A percentile compares a stretch with the other conserved stretches of the same genome.
Conservation (phyloP, 352 stramenopile genomes). For the Phytophthora tubulina region DNA sequence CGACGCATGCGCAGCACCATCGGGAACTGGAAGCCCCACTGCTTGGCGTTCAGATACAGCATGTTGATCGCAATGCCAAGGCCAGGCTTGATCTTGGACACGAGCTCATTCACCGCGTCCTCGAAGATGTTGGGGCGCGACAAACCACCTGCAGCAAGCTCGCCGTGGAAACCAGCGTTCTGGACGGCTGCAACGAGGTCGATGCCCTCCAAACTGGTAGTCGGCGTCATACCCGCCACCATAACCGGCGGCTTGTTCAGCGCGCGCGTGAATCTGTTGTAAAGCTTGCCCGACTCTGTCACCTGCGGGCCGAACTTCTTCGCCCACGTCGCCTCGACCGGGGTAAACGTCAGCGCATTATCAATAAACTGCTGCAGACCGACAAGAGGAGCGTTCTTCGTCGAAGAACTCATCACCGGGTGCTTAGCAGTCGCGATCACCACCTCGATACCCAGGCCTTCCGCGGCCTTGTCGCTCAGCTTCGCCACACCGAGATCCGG, state of each 20-base stretch:
- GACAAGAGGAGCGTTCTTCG: slow-evolving; percentile 40
- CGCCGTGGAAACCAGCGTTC: slow-evolving; percentile 84
- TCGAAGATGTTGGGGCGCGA: slow-evolving; percentile 81
- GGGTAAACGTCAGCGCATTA: slow-evolving; percentile 10
- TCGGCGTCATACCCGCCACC: slow-evolving; percentile 88
- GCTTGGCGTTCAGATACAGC: slow-evolving; percentile 90
- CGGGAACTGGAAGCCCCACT: slow-evolving; percentile 92
- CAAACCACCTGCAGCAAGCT: slow-evolving; percentile 82
- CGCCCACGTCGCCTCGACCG: slow-evolving; percentile 52
- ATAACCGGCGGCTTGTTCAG: slow-evolving; percentile 86
- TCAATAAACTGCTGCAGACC: slow-evolving; percentile 60
- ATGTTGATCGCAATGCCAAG: slow-evolving; percentile 88
- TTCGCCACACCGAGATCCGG: slow-evolving; percentile 66
- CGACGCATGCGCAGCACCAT: slow-evolving; percentile 87
- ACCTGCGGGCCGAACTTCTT: slow-evolving; percentile 61
- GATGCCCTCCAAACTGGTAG: slow-evolving; percentile 82
- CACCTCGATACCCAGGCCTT: slow-evolving; percentile 65
- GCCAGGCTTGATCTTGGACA: slow-evolving; percentile 78
- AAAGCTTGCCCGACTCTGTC: slow-evolving; percentile 54
- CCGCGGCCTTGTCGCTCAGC: slow-evolving; percentile 50
- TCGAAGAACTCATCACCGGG: slow-evolving; percentile 35
- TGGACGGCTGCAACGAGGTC: slow-evolving; percentile 84
- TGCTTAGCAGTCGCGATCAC: slow-evolving; percentile 64
- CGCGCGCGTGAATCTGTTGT: slow-evolving; percentile 78
- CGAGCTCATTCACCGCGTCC: slow-evolving; percentile 63